These are phyloP conservation scores for Phytophthora europaea DNA, from an alignment of 352 stramenopile species.

Conservation along the genomic window DNA sequence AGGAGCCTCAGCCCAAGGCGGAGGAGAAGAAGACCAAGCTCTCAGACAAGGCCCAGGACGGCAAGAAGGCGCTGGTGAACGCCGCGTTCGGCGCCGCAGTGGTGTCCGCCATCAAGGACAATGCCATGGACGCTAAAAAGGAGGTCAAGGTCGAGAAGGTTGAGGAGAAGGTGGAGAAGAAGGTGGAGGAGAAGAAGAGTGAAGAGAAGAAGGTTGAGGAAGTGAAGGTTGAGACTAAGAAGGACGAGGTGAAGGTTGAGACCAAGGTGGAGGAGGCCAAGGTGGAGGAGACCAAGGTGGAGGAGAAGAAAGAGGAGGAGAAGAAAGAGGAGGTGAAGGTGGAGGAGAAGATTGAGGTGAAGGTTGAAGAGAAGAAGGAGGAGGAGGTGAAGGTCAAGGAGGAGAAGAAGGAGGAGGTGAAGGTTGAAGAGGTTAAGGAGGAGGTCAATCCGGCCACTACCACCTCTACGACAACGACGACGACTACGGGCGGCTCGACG, in stretches of 20 bases:
- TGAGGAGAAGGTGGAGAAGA: constrained; percentile 7
- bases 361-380: constrained; percentile 10
- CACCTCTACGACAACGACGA: constrained; percentile 24
- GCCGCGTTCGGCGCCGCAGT: constrained; percentile 37
- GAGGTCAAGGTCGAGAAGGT: constrained; percentile 9
- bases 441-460: constrained; percentile 7
- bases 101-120: constrained; percentile 44
- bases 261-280: constrained; percentile 6
- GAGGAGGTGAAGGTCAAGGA: constrained; percentile 19
- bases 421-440: constrained; percentile 3
- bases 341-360: not conserved
- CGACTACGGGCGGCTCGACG: constrained; percentile 25
- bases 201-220: constrained; percentile 20
- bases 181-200: constrained; percentile 17
- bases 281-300: not conserved
- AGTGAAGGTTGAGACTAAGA: constrained; percentile 5
- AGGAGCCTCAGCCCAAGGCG: constrained; percentile 26
- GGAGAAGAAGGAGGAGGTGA: constrained; percentile 6
- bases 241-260: constrained; percentile 6
- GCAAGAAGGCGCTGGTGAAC: constrained; percentile 44
- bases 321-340: constrained; percentile 2
- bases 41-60: constrained; percentile 35
- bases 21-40: constrained; percentile 19
- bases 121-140: constrained; percentile 33
- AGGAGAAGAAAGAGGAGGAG: constrained; percentile 7